These are phyloP conservation scores for Pseudogymnoascus sp. DNA, from an alignment of 2,329 filamentous ascomycete species.

Conservation along the genomic window DNA sequence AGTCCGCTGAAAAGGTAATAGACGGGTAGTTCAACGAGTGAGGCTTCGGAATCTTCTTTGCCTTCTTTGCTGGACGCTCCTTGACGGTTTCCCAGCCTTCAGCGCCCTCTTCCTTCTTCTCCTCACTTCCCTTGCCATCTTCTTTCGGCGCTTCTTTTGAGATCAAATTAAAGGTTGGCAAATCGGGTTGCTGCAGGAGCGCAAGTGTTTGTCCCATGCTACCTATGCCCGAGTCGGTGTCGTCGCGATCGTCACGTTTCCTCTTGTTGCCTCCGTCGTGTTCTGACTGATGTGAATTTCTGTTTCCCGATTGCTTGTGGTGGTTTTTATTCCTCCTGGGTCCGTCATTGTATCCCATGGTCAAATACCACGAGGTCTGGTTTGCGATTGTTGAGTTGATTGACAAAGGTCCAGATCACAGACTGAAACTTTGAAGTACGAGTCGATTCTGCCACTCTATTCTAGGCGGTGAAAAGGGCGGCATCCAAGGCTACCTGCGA, in stretches of 20 bases:
- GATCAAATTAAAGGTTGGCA: slow-evolving; percentile 32
- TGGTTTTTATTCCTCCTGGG: slow-evolving; percentile 12
- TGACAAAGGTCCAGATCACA: not conserved
- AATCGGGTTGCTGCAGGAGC: slow-evolving; percentile 25
- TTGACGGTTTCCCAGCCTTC: slow-evolving; percentile 46
- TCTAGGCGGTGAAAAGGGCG: not conserved
- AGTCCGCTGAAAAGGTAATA: slow-evolving; percentile 49
- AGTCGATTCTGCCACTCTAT: not conserved
- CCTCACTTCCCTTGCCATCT: slow-evolving; percentile 16
- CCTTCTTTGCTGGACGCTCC: slow-evolving; percentile 49
- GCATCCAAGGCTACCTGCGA: not conserved
- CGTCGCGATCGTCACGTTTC: slow-evolving; percentile 29
- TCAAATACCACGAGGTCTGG: not conserved
- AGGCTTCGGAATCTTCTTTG: slow-evolving; percentile 54
- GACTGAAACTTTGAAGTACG: slow-evolving; percentile 1
- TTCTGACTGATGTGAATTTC: slow-evolving; percentile 1
- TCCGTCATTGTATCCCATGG: slow-evolving; percentile 1
- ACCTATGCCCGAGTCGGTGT: slow-evolving; percentile 3
- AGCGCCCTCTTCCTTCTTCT: slow-evolving; percentile 15
- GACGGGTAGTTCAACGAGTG: slow-evolving; percentile 53
- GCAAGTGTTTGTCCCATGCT: slow-evolving; percentile 23
- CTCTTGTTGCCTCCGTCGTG: slow-evolving; percentile 18
- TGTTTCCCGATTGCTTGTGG: not conserved
- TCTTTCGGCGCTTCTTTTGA: slow-evolving; percentile 18
- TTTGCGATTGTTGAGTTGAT: not conserved